These are phyloP conservation scores for Phytophthora colocasiae DNA, from an alignment of 352 stramenopile species.

Conservation along the genomic window DNA sequence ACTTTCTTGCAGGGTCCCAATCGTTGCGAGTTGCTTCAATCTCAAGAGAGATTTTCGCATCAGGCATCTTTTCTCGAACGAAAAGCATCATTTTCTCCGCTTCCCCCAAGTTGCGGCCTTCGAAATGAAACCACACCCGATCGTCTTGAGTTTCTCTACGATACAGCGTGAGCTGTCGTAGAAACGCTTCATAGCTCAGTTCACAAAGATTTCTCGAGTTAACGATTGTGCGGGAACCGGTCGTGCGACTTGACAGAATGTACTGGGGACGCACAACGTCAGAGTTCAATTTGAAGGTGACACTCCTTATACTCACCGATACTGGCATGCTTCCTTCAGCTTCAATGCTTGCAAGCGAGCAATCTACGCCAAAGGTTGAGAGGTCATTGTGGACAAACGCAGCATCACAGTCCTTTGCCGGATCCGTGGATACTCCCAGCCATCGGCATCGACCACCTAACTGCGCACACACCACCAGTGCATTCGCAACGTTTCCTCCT, in stretches of 20 bases:
- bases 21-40: conserved; percentile 71
- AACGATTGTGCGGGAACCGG: conserved; percentile 69
- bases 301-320: conserved; percentile 42
- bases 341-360: conserved; percentile 38
- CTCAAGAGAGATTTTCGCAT: conserved; percentile 60
- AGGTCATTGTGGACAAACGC: conserved; percentile 58
- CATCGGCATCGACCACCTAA: conserved; percentile 53
- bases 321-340: conserved; percentile 53
- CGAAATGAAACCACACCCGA: conserved; percentile 68
- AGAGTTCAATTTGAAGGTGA: background rate
- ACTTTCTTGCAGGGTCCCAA: conserved; percentile 56
- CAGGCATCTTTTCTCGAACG: conserved; percentile 24
- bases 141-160: background rate
- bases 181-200: conserved; percentile 49
- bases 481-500: conserved; percentile 72
- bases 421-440: conserved; percentile 67
- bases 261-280: conserved; percentile 40
- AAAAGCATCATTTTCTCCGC: conserved; percentile 59
- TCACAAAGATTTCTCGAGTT: conserved; percentile 62
- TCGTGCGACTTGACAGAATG: conserved; percentile 64
- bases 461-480: conserved; percentile 64
- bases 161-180: conserved; percentile 25
- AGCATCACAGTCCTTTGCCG: conserved; percentile 52
- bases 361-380: conserved; percentile 44
- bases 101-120: conserved; percentile 63